Base-by-base conservation (phyloP, 129 eudicot genomes). In the Erigeron canadensis region DNA sequence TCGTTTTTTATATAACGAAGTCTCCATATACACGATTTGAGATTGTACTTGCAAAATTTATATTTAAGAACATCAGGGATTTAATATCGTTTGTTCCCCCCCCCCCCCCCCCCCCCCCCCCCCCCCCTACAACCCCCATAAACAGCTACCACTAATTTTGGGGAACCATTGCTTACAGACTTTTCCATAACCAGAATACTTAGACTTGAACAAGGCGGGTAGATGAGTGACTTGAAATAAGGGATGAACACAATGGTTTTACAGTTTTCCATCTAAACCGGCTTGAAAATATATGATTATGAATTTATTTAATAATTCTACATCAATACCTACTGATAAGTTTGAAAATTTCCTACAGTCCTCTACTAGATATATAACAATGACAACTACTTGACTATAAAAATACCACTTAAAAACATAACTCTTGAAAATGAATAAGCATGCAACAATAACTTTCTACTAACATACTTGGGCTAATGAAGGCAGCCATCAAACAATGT, bases 401-500 rank as follows among this genome's bases (percentile, higher is more conserved):
- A 5, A 53, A 53, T 7, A 17, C 58, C 58, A 22, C 58, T 53
- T 22, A 22, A 17, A 50, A 53, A 53, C 10, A 53, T n/a, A 17
- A 2, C 7, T 53, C 19, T 53, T 53, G 58, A 53, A 61, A 15
- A 3, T 1, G 1, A 37, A 23, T 0, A 61, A 53, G 58, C 7
- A 7, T 2, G 8, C 11, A 28, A 28, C 0, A 28, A 0, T 28
- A 28, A 28, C 34, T 28, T n/a, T 53, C 3, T 53, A 53, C 16
- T 1, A 7, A 53, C 58, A 17, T 53, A 53, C 58, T 53, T 43
- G 2, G 10, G 13, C 34, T 23, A 10, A 37, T 37, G 40, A n/a
- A n/a, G 44, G 72, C 82, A 86, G 8, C 91, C 73, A 8, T 51
- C 69, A 43, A 72, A 69, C 34, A 85, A 84, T 39, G 85, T 45